A percentile compares a stretch with the other conserved stretches of the same genome.
These are phyloP conservation scores for Candida tropicalis DNA, from an alignment of 1,139 yeast genomes.

Conservation along the genomic window DNA sequence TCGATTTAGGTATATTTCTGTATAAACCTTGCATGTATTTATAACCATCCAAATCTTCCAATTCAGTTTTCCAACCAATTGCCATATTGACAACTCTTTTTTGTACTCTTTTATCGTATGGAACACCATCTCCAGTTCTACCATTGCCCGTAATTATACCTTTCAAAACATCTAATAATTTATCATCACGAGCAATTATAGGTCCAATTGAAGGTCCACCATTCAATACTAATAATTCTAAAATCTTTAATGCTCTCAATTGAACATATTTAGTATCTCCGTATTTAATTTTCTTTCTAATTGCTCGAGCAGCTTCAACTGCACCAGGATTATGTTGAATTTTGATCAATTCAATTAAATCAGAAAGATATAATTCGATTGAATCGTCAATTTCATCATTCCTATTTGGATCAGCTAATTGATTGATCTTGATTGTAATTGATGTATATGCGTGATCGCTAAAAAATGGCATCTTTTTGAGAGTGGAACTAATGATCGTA, in stretches of 20 bases:
- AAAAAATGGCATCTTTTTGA: constrained; percentile 42
- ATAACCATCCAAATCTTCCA: constrained; percentile 53
- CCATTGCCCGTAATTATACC: constrained; percentile 45
- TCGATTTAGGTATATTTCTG: constrained; percentile 31
- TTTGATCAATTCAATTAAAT: constrained; percentile 41
- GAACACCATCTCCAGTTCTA: constrained; percentile 39
- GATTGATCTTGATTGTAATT: constrained; percentile 48
- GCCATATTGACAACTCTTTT: constrained; percentile 51
- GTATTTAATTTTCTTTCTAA: constrained; percentile 85
- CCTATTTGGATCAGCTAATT: constrained; percentile 36
- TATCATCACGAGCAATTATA: constrained; percentile 68
- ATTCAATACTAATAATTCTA: constrained; percentile 78
- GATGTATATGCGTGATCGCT: constrained; percentile 45
- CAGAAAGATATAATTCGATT: constrained; percentile 39
- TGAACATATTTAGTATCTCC: constrained; percentile 65
- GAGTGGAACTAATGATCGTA: no score
- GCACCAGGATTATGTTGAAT: constrained; percentile 51
- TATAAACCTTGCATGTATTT: constrained; percentile 52
- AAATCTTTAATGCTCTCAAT: constrained; percentile 63
- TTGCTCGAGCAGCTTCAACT: constrained; percentile 85
- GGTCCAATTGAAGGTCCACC: constrained; percentile 57
- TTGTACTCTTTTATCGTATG: constrained; percentile 48
- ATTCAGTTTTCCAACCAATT: constrained; percentile 65
- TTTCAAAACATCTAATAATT: constrained; percentile 66
- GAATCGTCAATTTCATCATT: constrained; percentile 39